Percentiles rank a stretch among this genome's conserved stretches.
phyloP scores from a whole-genome alignment of 192 early-diverging fungal genomes.

The Obelidium mucronatum region DNA sequence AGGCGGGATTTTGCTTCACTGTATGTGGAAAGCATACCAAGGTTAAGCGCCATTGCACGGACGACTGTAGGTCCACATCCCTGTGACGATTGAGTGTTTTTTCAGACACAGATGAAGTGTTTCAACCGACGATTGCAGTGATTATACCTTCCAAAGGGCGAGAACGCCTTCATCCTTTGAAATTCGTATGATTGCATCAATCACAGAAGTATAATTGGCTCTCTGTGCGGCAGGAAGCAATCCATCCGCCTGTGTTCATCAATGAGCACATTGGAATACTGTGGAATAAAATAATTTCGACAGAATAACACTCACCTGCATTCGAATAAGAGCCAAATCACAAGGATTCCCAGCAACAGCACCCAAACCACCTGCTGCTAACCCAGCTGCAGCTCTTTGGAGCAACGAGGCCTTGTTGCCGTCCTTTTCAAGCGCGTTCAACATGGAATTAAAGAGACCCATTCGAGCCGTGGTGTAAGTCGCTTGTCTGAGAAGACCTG shows the following conservation, averaged over 20 bases:
- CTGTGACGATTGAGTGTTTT: no score
- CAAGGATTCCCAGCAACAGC: constrained; percentile 54
- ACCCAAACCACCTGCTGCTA: constrained; percentile 58
- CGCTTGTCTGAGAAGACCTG: constrained; percentile 61
- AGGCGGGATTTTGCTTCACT: constrained; percentile 52
- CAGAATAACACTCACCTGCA: constrained; percentile 49
- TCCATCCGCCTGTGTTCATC: constrained; percentile 38
- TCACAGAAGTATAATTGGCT: constrained; percentile 53
- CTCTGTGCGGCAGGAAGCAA: constrained; percentile 49
- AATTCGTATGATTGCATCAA: constrained; percentile 51
- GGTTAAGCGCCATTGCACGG: constrained; percentile 58
- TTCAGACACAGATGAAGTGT: background rate
- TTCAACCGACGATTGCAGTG: background rate
- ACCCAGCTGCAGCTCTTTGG: constrained; percentile 50
- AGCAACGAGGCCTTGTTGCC: constrained; percentile 47
- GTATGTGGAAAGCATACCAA: constrained; percentile 61
- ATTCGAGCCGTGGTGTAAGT: constrained; percentile 63
- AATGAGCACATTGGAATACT: background rate
- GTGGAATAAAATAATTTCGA: background rate
- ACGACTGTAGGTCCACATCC: constrained; percentile 55
- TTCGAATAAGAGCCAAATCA: constrained; percentile 52
- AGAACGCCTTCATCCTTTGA: constrained; percentile 52
- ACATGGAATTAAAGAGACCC: constrained; percentile 63
- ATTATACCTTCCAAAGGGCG: constrained; percentile 55
- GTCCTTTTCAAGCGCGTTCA: constrained; percentile 37